These are phyloP conservation scores for Komagataella kurtzmanii DNA, from an alignment of 805 yeast genomes.

Conservation along the genomic window DNA sequence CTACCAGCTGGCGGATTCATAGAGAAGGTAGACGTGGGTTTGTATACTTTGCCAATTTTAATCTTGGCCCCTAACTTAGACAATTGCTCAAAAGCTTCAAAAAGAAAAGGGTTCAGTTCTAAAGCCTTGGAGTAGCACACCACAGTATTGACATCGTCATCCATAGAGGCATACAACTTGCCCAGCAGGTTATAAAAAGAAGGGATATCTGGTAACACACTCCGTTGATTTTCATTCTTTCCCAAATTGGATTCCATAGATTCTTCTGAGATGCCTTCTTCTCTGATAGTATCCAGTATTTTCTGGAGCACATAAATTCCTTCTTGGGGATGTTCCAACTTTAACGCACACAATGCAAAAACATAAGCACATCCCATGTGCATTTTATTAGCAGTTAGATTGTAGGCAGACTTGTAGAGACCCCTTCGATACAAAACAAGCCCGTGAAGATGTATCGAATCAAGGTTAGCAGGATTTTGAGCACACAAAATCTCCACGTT, in stretches of 20 bases:
- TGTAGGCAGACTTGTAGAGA: conserved; percentile 50
- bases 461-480: conserved; percentile 36
- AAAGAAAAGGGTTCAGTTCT: conserved; percentile 63
- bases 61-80: conserved; percentile 61
- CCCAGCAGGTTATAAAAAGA: conserved; percentile 60
- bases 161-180: conserved; percentile 42
- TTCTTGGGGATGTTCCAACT: conserved; percentile 38
- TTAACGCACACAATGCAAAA: conserved; percentile 54
- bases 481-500: conserved; percentile 74
- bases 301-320: conserved; percentile 42
- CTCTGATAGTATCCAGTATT: conserved; percentile 19
- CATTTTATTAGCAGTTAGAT: conserved; percentile 24
- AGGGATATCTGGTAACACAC: conserved; percentile 49
- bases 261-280: conserved; percentile 9
- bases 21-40: conserved; percentile 4
- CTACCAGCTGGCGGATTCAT: background rate
- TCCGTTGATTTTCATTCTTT: background rate
- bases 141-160: conserved; percentile 53
- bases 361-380: conserved; percentile 71
- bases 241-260: background rate
- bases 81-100: conserved; percentile 76
- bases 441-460: conserved; percentile 58
- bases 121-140: conserved; percentile 58
- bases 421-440: conserved; percentile 46
- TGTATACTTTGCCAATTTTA: conserved; percentile 42